A percentile compares a stretch with the other conserved stretches of the same genome.
phyloP scores from a whole-genome alignment of 768 basidiomycete genomes.

The Leccinum disarticulatum region DNA sequence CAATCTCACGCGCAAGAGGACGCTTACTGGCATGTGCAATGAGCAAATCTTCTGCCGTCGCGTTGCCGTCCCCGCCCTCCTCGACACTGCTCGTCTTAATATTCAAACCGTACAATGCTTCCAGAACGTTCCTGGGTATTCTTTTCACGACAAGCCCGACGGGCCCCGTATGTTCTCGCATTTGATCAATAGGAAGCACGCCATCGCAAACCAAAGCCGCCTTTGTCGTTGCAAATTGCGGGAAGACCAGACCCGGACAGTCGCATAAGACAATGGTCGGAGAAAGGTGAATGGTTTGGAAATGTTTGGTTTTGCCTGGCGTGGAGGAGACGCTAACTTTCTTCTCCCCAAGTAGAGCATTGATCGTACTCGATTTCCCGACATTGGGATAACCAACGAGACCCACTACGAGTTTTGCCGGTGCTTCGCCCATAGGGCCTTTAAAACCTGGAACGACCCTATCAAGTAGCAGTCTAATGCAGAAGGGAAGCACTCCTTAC shows the following conservation, averaged over 20 bases:
- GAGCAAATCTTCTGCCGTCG: constrained; percentile 78
- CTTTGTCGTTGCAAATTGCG: constrained; percentile 96
- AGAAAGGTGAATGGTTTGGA: constrained; percentile 96
- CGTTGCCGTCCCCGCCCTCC: constrained; percentile 80
- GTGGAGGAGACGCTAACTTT: constrained; percentile 98
- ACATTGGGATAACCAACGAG: constrained; percentile 99
- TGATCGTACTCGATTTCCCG: constrained; percentile 97
- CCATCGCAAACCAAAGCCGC: constrained; percentile 97
- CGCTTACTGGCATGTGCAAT: constrained; percentile 89
- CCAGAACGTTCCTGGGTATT: constrained; percentile 80
- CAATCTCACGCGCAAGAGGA: neutral
- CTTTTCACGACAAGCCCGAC: constrained; percentile 72
- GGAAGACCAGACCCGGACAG: constrained; percentile 97
- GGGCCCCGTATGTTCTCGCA: constrained; percentile 91
- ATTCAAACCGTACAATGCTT: constrained; percentile 83
- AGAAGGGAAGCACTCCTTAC: constrained; percentile 41
- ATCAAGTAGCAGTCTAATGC: constrained; percentile 1
- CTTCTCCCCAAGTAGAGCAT: constrained; percentile 93
- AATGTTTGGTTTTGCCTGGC: constrained; percentile 98
- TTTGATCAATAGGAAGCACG: constrained; percentile 95
- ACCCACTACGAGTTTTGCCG: constrained; percentile 73
- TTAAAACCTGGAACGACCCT: constrained; percentile 52
- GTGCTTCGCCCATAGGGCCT: constrained; percentile 53
- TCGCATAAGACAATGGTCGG: constrained; percentile 86
- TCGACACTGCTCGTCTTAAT: constrained; percentile 65